Evolutionary conservation across 2,329 filamentous ascomycete species (phyloP), one percentile per base, ranked within the genome.

Genomic region (Arthrobotrys megalospora): DNA sequence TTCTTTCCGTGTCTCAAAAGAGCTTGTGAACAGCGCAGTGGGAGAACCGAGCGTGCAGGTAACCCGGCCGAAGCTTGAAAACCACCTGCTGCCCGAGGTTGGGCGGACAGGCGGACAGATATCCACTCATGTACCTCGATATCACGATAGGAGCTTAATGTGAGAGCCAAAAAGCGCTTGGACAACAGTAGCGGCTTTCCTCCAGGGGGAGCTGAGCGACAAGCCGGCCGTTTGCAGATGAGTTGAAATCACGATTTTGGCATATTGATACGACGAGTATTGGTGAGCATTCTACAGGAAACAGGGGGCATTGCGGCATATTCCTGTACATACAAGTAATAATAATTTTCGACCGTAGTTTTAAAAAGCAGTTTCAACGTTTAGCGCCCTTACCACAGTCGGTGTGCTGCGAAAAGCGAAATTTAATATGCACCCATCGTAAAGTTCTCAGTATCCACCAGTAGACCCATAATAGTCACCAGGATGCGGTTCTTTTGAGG

Each of bases 401-500:
- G 41, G 41, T 12, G 19, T n/a, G 10, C 14, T 14, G 50, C 21
- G 24, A 36, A 21, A 36, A 5, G 1, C n/a, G 50, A 24, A 21
- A 21, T 48, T 14, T 48, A 48, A 14, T 52, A 14, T 28, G 19
- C 48, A 24, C 11, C 50, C 6, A 63, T 45, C 45, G 19, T 19
- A 36, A 63, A 6, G 19, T 38, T 16, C 19, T 45, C 38, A 60
- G 16, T 69, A 62, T 32, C 67, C 67, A 24, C 67, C 53, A 19
- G 66, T 70, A 32, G 53, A 62, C 21, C 53, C 45, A 21, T 70
- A 62, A 28, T 70, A 70, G 14, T 63, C 65, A 21, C 53, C 55
- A 12, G 55, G 55, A 24, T 63, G 63, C 14, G 67, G 53, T 24
- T 70, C 67, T 16, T 52, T 63, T 2, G 55, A 52, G 8, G 45